Conservation (phyloP, 2,329 filamentous ascomycete genomes). For the Penicillium sp. region DNA sequence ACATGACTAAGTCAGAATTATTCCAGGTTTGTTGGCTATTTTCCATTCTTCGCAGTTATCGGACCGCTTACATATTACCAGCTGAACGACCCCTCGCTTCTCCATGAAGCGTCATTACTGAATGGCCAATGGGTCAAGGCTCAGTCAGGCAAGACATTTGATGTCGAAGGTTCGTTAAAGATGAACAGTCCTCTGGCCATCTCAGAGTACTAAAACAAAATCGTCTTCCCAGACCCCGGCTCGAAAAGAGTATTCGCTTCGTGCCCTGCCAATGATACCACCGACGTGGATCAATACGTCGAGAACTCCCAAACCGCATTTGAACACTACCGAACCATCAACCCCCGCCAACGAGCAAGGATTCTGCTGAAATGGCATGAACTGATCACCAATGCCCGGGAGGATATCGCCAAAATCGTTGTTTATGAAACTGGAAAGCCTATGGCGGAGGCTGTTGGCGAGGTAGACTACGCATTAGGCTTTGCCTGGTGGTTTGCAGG, state of each 20-base stretch:
- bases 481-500: constrained; percentile 55
- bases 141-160: constrained; percentile 8
- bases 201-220: too few species aligned
- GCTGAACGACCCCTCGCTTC: constrained; percentile 10
- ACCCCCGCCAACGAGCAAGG: constrained; percentile 62
- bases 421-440: constrained; percentile 64
- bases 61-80: not conserved
- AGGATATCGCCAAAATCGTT: constrained; percentile 64
- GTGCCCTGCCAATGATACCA: constrained; percentile 8
- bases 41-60: not conserved
- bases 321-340: constrained; percentile 59
- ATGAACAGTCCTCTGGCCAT: too few species aligned
- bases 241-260: constrained; percentile 11
- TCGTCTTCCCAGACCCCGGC: too few species aligned
- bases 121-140: constrained; percentile 16
- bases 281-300: constrained; percentile 14
- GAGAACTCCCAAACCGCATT: constrained; percentile 57
- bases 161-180: constrained; percentile 9
- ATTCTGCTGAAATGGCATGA: constrained; percentile 65
- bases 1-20: not conserved
- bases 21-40: not conserved
- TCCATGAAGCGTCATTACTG: constrained; percentile 15
- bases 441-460: constrained; percentile 53
- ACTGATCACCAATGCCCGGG: constrained; percentile 63
- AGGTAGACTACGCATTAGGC: constrained; percentile 54